phyloP scores from a whole-genome alignment of 31 red algal genomes.

The Asparagopsis taxiformis region DNA sequence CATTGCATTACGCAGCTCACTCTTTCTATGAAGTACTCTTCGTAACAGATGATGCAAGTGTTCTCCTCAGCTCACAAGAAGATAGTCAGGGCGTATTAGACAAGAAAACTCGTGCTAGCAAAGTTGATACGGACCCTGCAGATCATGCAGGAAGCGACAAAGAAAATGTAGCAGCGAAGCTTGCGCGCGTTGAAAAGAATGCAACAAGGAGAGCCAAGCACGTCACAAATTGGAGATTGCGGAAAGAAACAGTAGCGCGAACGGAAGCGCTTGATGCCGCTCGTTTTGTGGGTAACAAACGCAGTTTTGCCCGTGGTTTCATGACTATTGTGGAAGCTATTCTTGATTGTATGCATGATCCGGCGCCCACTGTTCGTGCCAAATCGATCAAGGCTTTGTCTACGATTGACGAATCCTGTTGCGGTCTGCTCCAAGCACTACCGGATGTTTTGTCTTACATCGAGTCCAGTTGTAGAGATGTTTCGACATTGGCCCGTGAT shows the following conservation, averaged over 20 bases:
- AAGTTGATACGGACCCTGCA: conserved; percentile 22
- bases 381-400: conserved; percentile 74
- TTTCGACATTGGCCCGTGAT: conserved; percentile 69
- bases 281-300: conserved; percentile 31
- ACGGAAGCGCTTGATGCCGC: conserved; percentile 33
- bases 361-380: conserved; percentile 60
- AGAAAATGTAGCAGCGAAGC: not conserved
- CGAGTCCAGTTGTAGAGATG: conserved; percentile 68
- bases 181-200: conserved; percentile 10
- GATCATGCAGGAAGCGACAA: conserved; percentile 20
- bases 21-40: conserved; percentile 55
- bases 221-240: conserved; percentile 10
- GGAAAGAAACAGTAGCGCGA: conserved; percentile 28
- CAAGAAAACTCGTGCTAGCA: conserved; percentile 1
- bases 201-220: conserved; percentile 16
- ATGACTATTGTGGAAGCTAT: conserved; percentile 60
- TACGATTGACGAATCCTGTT: conserved; percentile 36
- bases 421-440: conserved; percentile 14
- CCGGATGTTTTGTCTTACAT: conserved; percentile 46
- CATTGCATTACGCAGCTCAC: conserved; percentile 15
- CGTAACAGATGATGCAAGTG: conserved; percentile 35
- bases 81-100: not conserved
- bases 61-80: conserved; percentile 18
- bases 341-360: conserved; percentile 55
- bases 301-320: conserved; percentile 45